phyloP scores from a whole-genome alignment of 257 asterid genomes.

The Pogostemon cablin region DNA sequence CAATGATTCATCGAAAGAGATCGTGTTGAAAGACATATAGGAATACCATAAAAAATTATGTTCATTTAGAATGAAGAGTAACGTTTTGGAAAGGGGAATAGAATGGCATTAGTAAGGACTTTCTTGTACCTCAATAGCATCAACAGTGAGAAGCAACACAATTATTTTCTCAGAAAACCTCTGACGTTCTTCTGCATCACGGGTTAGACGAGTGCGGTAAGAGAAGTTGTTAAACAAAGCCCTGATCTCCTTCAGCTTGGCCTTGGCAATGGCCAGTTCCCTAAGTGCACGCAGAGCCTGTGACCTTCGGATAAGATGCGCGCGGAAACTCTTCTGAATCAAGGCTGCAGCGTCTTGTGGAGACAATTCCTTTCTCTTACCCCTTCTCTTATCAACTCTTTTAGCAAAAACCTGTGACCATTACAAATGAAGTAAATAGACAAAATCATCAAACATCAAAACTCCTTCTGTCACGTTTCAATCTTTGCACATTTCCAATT shows the following conservation, averaged over 20 bases:
- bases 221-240: conserved; percentile 89
- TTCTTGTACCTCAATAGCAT: conserved; percentile 80
- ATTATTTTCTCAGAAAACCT: conserved; percentile 88
- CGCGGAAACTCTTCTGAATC: conserved; percentile 77
- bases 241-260: conserved; percentile 86
- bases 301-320: conserved; percentile 75
- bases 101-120: neutral
- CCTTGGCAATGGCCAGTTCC: conserved; percentile 91
- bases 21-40: neutral
- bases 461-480: no score
- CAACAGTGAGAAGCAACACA: conserved; percentile 89
- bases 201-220: conserved; percentile 65
- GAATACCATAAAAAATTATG: neutral
- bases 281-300: conserved; percentile 86
- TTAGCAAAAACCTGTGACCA: conserved; percentile 66
- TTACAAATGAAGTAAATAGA: neutral
- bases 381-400: conserved; percentile 69
- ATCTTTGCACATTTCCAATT: no score
- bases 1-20: conserved; percentile 3
- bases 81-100: neutral
- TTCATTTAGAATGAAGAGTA: neutral
- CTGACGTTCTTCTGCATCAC: conserved; percentile 89
- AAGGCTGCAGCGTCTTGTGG: conserved; percentile 68
- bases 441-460: neutral
- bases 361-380: conserved; percentile 75